These are phyloP conservation scores for Coemansia sp. DNA, from an alignment of 192 early-diverging fungal genomes.

Conservation along the genomic window DNA sequence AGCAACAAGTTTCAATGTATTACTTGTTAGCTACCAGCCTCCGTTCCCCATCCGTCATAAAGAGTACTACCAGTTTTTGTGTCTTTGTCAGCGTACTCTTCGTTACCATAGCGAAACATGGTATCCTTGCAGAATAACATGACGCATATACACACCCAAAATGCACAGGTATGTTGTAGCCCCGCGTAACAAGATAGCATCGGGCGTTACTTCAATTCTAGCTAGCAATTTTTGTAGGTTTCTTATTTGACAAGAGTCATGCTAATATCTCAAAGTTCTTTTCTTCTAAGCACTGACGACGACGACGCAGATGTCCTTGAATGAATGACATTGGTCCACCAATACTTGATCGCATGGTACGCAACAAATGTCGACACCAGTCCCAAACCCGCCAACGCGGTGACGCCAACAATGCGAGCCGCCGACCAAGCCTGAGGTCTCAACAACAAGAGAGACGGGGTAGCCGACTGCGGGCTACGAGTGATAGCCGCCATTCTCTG, in stretches of 20 bases:
- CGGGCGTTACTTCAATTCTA: not conserved
- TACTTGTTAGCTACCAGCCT: too few species aligned
- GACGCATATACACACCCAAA: too few species aligned
- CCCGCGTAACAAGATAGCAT: not conserved
- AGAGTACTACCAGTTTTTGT: too few species aligned
- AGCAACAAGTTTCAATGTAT: too few species aligned
- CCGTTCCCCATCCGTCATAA: too few species aligned
- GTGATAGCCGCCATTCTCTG: conserved; percentile 76
- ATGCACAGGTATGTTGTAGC: too few species aligned
- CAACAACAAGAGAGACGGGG: conserved; percentile 38
- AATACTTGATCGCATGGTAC: conserved; percentile 49
- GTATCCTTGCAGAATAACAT: too few species aligned
- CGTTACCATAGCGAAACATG: too few species aligned
- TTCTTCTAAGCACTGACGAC: conserved; percentile 17
- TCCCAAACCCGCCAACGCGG: conserved; percentile 46
- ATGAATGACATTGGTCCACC: conserved; percentile 39
- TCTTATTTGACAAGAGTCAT: too few species aligned
- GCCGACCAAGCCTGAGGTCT: conserved; percentile 45
- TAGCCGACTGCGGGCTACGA: conserved; percentile 48
- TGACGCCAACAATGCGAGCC: conserved; percentile 34
- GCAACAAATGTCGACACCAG: conserved; percentile 48
- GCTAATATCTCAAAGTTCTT: conserved; percentile 17
- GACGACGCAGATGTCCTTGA: conserved; percentile 24
- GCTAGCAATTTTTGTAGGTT: not conserved
- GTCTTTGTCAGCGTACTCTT: too few species aligned